These are phyloP conservation scores for Phialophora chinensis DNA, from an alignment of 2,329 filamentous ascomycete species.

Conservation along the genomic window DNA sequence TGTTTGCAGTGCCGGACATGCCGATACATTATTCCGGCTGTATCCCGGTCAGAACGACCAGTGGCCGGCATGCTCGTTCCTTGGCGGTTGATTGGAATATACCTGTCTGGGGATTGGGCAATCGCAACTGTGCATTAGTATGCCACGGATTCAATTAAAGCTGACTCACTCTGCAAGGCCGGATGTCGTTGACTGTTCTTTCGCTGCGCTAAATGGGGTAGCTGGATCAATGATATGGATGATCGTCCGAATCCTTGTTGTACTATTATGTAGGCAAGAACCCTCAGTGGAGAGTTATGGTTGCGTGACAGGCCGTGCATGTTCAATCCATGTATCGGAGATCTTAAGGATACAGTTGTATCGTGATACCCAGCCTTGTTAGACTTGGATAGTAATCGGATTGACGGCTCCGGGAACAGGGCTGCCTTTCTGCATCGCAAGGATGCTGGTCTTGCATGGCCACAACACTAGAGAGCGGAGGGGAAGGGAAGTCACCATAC, in stretches of 20 bases:
- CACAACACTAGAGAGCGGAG: not conserved
- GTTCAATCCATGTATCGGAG: not conserved
- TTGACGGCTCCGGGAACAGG: not conserved
- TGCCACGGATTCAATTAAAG: not conserved
- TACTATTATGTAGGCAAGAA: not conserved
- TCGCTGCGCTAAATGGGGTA: not conserved
- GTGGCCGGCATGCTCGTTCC: not conserved
- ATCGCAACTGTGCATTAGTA: not conserved
- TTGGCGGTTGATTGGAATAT: not conserved
- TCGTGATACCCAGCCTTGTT: not conserved
- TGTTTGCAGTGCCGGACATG: too few species aligned
- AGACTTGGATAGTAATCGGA: not conserved
- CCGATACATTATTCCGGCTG: slow-evolving; percentile 1
- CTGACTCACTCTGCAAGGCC: slow-evolving; percentile 5
- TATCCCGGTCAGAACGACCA: slow-evolving; percentile 12
- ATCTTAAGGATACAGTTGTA: not conserved
- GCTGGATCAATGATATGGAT: too few species aligned
- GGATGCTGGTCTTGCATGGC: not conserved
- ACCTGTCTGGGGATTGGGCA: not conserved
- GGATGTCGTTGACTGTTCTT: not conserved
- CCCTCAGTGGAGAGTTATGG: not conserved
- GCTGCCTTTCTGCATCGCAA: not conserved
- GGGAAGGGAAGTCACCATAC: not conserved
- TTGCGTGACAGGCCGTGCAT: not conserved
- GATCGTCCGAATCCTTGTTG: not conserved